phyloP scores from a whole-genome alignment of 495 filamentous ascomycete genomes.

The Podospora sp. region DNA sequence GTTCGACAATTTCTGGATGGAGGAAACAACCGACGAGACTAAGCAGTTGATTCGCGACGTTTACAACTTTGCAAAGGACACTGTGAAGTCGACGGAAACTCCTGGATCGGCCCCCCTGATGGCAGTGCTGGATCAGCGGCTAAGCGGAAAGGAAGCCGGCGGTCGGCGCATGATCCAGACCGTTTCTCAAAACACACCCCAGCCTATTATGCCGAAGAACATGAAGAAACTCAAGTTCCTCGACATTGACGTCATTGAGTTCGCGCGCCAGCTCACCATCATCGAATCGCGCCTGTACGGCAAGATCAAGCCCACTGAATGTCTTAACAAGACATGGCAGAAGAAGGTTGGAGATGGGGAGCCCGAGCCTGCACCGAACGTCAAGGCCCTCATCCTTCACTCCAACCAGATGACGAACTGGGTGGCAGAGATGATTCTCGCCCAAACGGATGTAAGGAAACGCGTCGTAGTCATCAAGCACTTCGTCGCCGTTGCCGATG shows the following conservation, averaged over 20 bases:
- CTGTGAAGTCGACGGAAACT: slow-evolving; percentile 88
- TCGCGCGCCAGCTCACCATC: slow-evolving; percentile 94
- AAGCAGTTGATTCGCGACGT: slow-evolving; percentile 85
- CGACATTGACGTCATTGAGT: slow-evolving; percentile 94
- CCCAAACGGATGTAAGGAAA: slow-evolving; percentile 90
- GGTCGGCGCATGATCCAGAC: slow-evolving; percentile 85
- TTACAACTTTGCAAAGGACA: slow-evolving; percentile 87
- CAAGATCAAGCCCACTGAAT: slow-evolving; percentile 93
- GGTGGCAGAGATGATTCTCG: slow-evolving; percentile 99
- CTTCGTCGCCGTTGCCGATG: slow-evolving; percentile 94
- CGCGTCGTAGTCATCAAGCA: slow-evolving; percentile 97
- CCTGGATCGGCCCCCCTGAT: slow-evolving; percentile 81
- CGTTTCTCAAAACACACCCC: slow-evolving; percentile 72
- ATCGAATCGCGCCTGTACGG: slow-evolving; percentile 94
- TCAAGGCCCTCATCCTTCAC: slow-evolving; percentile 93
- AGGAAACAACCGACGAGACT: slow-evolving; percentile 78
- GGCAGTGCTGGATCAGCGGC: slow-evolving; percentile 80
- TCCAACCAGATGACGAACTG: slow-evolving; percentile 99
- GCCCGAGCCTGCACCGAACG: slow-evolving; percentile 87
- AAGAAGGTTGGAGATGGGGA: slow-evolving; percentile 84
- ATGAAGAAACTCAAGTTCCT: slow-evolving; percentile 99
- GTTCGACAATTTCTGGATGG: slow-evolving; percentile 99
- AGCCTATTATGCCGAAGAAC: slow-evolving; percentile 94
- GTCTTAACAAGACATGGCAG: slow-evolving; percentile 97
- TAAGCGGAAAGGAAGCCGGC: slow-evolving; percentile 84